Conservation (phyloP, 345 rosid species). For the Eutrema japonicum region DNA sequence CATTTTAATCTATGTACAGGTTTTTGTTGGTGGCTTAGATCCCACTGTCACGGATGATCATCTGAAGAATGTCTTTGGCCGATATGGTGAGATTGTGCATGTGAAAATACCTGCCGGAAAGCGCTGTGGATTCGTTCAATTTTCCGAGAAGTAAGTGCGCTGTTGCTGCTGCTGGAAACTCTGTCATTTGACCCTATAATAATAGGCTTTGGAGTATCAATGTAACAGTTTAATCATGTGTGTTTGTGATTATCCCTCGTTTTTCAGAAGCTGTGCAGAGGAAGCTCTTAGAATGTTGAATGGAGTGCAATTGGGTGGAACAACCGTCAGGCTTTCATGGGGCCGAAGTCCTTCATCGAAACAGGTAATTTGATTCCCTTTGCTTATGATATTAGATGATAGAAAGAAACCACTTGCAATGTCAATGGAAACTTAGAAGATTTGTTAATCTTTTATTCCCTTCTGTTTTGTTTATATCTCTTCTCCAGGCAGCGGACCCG, state of each 20-base stretch:
- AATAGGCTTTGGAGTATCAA: neutral
- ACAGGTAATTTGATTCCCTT: slow-evolving; percentile 54
- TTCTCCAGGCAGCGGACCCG: slow-evolving; percentile 56
- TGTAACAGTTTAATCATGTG: neutral
- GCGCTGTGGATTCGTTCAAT: slow-evolving; percentile 92
- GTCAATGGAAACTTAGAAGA: neutral
- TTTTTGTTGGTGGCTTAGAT: slow-evolving; percentile 92
- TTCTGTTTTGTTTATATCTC: slow-evolving; percentile 36
- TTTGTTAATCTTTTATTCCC: neutral
- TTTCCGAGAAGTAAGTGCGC: slow-evolving; percentile 66
- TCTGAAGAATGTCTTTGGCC: slow-evolving; percentile 74
- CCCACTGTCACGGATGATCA: slow-evolving; percentile 69
- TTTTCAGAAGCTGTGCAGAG: slow-evolving; percentile 78
- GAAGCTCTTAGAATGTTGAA: slow-evolving; percentile 69
- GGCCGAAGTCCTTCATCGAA: slow-evolving; percentile 89
- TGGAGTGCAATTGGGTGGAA: slow-evolving; percentile 78
- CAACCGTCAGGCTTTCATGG: slow-evolving; percentile 90
- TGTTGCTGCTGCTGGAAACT: neutral
- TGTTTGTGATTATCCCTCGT: slow-evolving; percentile 9
- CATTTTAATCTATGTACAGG: slow-evolving; percentile 48
- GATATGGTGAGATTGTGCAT: slow-evolving; percentile 76
- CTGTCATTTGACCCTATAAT: neutral
- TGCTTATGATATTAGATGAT: neutral
- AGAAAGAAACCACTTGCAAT: neutral
- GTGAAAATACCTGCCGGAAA: slow-evolving; percentile 86